A percentile compares a stretch with the other conserved stretches of the same genome.
phyloP scores from a whole-genome alignment of 1,284 basidiomycete genomes.

The Cryptococcus floricola region DNA sequence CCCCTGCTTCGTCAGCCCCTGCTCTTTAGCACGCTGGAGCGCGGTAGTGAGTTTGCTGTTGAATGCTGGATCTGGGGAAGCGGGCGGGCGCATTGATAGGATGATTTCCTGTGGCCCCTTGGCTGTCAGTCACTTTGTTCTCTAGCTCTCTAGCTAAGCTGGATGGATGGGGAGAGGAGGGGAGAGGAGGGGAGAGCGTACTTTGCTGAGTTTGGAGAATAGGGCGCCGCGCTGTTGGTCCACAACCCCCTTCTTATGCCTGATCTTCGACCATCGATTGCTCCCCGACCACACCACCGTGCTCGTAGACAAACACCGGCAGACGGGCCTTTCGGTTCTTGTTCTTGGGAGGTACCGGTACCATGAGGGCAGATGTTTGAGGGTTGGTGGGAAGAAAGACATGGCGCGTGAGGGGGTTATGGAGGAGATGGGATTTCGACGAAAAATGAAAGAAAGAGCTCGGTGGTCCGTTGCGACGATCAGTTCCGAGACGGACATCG shows the following conservation, averaged over 20 bases:
- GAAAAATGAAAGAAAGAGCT: background rate
- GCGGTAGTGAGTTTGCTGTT: constrained; percentile 63
- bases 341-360: background rate
- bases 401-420: background rate
- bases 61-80: constrained; percentile 61
- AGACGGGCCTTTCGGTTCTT: background rate
- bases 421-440: background rate
- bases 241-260: constrained; percentile 69
- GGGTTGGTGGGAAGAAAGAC: background rate
- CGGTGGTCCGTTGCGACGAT: background rate
- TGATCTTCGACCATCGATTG: constrained; percentile 74
- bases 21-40: constrained; percentile 60
- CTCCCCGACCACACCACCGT: constrained; percentile 23
- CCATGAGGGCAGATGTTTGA: background rate
- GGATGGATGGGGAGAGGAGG: no score
- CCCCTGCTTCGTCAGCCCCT: constrained; percentile 71
- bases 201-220: constrained; percentile 60
- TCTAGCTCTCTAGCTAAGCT: no score
- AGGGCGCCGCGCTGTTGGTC: constrained; percentile 63
- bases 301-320: constrained; percentile 15
- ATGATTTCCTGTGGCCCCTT: constrained; percentile 62
- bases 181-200: no score
- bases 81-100: constrained; percentile 62
- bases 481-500: background rate
- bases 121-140: background rate